A percentile compares a stretch with the other conserved stretches of the same genome.
Conservation (phyloP, 2,329 filamentous ascomycete genomes). For the Exophiala xenobiotica region DNA sequence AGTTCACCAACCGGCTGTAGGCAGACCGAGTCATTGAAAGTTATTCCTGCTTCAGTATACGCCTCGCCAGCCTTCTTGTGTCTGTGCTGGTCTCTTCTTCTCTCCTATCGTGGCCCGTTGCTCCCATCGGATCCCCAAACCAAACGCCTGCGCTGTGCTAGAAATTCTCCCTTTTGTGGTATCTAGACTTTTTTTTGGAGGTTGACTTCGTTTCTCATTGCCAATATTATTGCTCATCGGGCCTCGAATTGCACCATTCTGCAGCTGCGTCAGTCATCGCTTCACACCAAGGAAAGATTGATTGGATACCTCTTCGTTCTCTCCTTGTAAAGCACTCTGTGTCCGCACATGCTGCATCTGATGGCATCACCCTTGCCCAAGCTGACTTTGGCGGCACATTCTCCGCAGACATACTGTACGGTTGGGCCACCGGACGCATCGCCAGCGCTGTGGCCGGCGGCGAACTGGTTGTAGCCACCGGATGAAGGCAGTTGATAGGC, state of each 20-base stretch:
- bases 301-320: constrained; percentile 82
- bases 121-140: neutral
- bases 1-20: constrained; percentile 63
- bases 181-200: neutral
- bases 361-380: constrained; percentile 78
- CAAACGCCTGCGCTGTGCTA: constrained; percentile 11
- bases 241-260: constrained; percentile 99
- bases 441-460: constrained; percentile 41
- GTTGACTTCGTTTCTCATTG: no score
- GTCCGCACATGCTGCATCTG: constrained; percentile 87
- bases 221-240: constrained; percentile 53
- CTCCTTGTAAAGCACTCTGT: constrained; percentile 96
- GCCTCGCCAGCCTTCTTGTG: neutral
- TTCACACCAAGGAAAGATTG: no score
- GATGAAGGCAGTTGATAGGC: constrained; percentile 70
- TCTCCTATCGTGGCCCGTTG: neutral
- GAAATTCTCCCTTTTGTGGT: neutral
- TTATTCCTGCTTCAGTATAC: neutral
- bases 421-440: constrained; percentile 47
- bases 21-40: no score
- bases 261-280: constrained; percentile 15
- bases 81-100: neutral
- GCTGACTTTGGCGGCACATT: constrained; percentile 75
- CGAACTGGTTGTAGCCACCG: constrained; percentile 38
- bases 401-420: constrained; percentile 75